Percentiles rank a stretch among this genome's conserved stretches.
phyloP scores from a whole-genome alignment of 106 monocot species.

The Dendrobium catenatum region DNA sequence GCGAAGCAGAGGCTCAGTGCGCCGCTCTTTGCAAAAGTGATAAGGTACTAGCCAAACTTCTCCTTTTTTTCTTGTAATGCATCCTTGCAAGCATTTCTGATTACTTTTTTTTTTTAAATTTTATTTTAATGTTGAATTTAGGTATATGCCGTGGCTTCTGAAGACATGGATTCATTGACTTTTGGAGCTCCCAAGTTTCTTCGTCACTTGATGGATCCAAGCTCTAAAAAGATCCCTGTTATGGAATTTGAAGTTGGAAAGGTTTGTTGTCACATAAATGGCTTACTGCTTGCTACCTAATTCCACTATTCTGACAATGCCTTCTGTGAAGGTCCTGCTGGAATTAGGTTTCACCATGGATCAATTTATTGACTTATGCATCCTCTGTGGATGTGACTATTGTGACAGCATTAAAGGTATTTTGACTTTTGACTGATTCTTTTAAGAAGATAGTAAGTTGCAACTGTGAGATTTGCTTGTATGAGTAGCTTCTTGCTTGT shows the following conservation, averaged over 20 bases:
- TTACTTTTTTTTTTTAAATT: background rate
- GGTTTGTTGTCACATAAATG: slow-evolving; percentile 18
- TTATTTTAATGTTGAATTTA: slow-evolving; percentile 16
- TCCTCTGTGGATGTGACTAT: slow-evolving; percentile 90
- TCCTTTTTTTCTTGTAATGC: background rate
- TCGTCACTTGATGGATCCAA: slow-evolving; percentile 90
- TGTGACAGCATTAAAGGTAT: slow-evolving; percentile 86
- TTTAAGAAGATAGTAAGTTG: background rate
- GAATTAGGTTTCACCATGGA: slow-evolving; percentile 81
- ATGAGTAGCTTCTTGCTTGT: background rate
- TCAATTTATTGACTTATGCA: slow-evolving; percentile 88
- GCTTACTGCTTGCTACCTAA: slow-evolving; percentile 2
- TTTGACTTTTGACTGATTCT: background rate
- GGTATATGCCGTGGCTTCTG: slow-evolving; percentile 92
- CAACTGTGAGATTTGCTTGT: background rate
- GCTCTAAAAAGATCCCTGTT: slow-evolving; percentile 80
- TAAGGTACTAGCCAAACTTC: slow-evolving; percentile 31
- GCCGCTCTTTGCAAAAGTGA: slow-evolving; percentile 75
- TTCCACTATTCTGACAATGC: background rate
- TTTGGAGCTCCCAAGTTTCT: slow-evolving; percentile 88
- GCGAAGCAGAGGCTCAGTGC: slow-evolving; percentile 89
- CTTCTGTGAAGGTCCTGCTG: slow-evolving; percentile 53
- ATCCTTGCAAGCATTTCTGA: background rate
- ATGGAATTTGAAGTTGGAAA: slow-evolving; percentile 86
- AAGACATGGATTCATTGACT: slow-evolving; percentile 91